Base-by-base conservation (phyloP, 305 asterid species). In the Rubia balearica region DNA sequence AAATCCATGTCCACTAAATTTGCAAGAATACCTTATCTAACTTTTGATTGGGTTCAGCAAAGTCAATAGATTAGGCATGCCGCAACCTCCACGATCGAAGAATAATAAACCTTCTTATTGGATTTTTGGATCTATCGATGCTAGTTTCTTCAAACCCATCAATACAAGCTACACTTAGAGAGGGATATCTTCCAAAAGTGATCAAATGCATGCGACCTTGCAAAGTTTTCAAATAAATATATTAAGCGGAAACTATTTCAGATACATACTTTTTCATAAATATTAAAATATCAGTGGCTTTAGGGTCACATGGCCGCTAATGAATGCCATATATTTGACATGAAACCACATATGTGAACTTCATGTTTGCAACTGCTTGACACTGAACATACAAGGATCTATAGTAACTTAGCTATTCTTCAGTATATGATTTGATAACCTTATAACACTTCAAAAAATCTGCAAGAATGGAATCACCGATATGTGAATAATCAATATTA, bases 291-390 rank as follows among this genome's bases (percentile, higher is more conserved):
- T 90, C 97, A 43, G 89, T 79, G 43, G 99, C 97, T 38, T 81
- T 90, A 68, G 69, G 81, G 83, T 92, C 96, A 16, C 89, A 92
- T 14, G 98, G 88, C 87, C 99, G 79, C 81, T 94, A 91, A 68
- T 90, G 99, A 79, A 87, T 79, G 45, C 99, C 98, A 68, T 94
- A 94, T 57, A 81, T 83, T 75, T 94, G 99, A 84, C 98, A 94
- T 17, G 99, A 94, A 63, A 94, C 99, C 43, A 94, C 99, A 66
- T 89, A 94, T 21, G 96, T 84, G 84, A 88, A 91, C 85, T 94
- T 94, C 99, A 91, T 86, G 83, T 94, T 98, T 49, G 95, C 89
- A 79, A 94, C 85, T 69, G 99, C 96, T 75, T 91, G 97, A 71
- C 99, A 94, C 81, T 91, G 96, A 43, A 92, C 80, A 67, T 84